Evolutionary conservation across 176 grass and related monocot species (phyloP), one percentile per base, ranked within the genome.

Genomic region (Carex parvula): DNA sequence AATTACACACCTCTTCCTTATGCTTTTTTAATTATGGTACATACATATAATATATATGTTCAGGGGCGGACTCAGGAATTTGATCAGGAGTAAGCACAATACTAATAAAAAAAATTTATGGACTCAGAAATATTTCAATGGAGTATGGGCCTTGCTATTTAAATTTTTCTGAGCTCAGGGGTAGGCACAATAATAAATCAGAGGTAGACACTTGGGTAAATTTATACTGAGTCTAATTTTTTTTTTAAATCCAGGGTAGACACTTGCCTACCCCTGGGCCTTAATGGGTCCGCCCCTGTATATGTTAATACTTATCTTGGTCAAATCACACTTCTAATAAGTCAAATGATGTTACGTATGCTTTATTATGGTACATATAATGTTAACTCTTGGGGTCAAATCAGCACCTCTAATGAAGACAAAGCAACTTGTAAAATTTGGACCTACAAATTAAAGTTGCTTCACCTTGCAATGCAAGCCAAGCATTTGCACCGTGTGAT

Each of bases 281-380:
- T n/a, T n/a, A n/a, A n/a, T n/a, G n/a, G n/a, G n/a, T n/a, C n/a
- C n/a, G n/a, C n/a, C n/a, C n/a, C n/a, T n/a, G n/a, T n/a, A n/a
- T n/a, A 24, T 50, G 71, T 1, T 30, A 75, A 75, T 48, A 33
- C 73, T 78, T 57, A 29, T 0, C 29, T 29, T 35, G 52, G 52
- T 56, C 73, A 78, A 57, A 57, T 78, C 73, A 57, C 73, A 16
- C 0, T 52, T 57, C 26, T 55, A 78, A 78, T 81, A 81, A 64
- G 30, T 18, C 79, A 66, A 83, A 39, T 39, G 37, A 39, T 6
- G 5, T 39, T 39, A 39, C 5, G 37, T 39, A 6, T 39, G 37
- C 37, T 17, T 32, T 33, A 17, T 33, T 53, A 54, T 30, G 71
- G 20, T 20, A 54, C 71, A 54, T 53, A 74, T 54, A 54, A 75